Base-by-base conservation (phyloP, 2,329 filamentous ascomycete species). In the Ilyonectria robusta region DNA sequence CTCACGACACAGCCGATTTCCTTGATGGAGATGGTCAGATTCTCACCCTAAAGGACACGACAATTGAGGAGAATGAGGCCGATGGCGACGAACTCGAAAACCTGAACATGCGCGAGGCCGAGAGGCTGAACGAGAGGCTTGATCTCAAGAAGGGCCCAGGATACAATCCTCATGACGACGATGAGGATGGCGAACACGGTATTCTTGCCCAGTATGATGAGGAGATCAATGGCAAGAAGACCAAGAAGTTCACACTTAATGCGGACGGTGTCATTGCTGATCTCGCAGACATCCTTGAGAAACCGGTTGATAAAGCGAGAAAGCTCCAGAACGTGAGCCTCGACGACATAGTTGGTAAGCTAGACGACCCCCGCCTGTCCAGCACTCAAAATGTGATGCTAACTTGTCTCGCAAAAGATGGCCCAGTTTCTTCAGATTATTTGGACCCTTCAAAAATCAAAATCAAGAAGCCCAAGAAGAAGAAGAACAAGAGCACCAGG, bases 151-250 rank as follows among this genome's bases (percentile, higher is more conserved):
- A 97, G 86, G 93, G 92, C 77, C 92, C 92, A 0, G 91, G 91
- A 1, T 99, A 99, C 80, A 94, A 99, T 75, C 95, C 95, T 0
- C 92, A 94, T 68, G 84, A 94, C 70, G 84, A 91, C 37, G 91
- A 92, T 50, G 87, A 90, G 31, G 87, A 87, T 26, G 91, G 88
- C 13, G 85, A 91, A 65, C 87, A 87, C 19, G 87, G 88, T 6
- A 90, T 99, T 26, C 83, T 99, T 47, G 89, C 93, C 15, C 95
- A 99, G 74, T 99, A 99, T 77, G 96, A 98, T 75, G 96, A 98
- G 70, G 95, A 97, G 77, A 97, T 98, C 59, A 89, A 92, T 40
- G 94, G 94, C 62, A 97, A 97, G 82, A 96, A 97, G 83, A 85
- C 87, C 62, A 97, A 97, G 78, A 88, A 88, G 26, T 99, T 99